A percentile compares a stretch with the other conserved stretches of the same genome.
These are phyloP conservation scores for Sclerotinia subarctica DNA, from an alignment of 2,329 filamentous ascomycete species.

Conservation along the genomic window DNA sequence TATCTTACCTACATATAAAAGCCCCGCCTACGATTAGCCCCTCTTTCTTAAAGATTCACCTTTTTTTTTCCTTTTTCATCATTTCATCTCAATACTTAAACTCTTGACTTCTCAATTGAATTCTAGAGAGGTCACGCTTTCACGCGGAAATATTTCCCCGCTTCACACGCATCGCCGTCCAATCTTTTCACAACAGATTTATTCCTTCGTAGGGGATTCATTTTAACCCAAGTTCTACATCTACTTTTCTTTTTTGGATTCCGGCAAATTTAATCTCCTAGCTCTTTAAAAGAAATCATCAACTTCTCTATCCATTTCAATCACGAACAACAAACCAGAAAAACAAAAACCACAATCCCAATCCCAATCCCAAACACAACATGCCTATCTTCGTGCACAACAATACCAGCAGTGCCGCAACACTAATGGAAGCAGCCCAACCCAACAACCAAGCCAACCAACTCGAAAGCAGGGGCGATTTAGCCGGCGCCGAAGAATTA, in stretches of 20 bases:
- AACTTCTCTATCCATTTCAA: background rate
- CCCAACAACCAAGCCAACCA: constrained; percentile 1
- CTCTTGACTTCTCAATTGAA: too few relatives aligned
- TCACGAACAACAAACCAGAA: background rate
- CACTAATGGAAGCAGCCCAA: background rate
- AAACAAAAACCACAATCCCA: background rate
- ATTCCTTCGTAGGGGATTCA: background rate
- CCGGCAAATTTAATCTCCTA: fast-evolving
- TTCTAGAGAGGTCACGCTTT: background rate
- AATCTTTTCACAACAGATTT: background rate
- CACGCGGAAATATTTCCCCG: background rate
- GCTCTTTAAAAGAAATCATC: background rate
- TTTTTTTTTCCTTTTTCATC: too few relatives aligned
- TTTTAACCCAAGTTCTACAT: background rate
- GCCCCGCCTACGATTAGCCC: too few relatives aligned
- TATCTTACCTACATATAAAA: background rate
- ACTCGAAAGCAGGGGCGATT: background rate
- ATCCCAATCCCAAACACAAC: too few relatives aligned
- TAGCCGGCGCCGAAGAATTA: background rate
- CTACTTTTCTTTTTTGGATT: background rate
- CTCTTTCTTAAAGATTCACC: background rate
- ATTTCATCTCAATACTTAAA: background rate
- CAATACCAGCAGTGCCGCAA: too few relatives aligned
- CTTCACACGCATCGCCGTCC: background rate
- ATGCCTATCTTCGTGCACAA: background rate